Evolutionary conservation across 306 rosid genomes (phyloP).

Genomic region (Cicer judaicum): DNA sequence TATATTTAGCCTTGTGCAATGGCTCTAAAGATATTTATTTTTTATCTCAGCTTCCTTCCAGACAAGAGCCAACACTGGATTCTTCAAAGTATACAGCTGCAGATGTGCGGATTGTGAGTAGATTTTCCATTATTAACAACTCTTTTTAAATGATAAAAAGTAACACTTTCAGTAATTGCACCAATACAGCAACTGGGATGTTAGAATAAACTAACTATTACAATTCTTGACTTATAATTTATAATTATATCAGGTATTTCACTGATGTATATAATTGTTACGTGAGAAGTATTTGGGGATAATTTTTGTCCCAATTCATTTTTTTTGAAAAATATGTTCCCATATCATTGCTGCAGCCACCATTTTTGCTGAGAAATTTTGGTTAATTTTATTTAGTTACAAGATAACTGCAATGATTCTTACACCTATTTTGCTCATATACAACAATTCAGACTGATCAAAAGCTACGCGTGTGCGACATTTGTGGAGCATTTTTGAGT

Average conservation of each 20-base stretch:
- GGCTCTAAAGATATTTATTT: slow-evolving; percentile 34
- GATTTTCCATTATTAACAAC: slow-evolving; percentile 31
- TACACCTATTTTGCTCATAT: slow-evolving; percentile 38
- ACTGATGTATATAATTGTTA: neutral
- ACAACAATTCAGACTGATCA: slow-evolving; percentile 88
- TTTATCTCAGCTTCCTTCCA: slow-evolving; percentile 72
- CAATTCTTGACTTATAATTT: slow-evolving; percentile 1
- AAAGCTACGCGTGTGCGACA: slow-evolving; percentile 97
- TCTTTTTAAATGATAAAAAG: slow-evolving; percentile 3
- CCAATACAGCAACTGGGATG: neutral
- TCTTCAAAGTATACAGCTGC: slow-evolving; percentile 93
- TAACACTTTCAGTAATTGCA: slow-evolving; percentile 13
- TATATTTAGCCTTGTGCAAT: slow-evolving; percentile 4
- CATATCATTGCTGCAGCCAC: neutral
- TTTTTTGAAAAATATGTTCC: neutral
- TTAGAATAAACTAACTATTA: neutral
- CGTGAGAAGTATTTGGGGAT: neutral
- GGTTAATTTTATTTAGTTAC: slow-evolving; percentile 3
- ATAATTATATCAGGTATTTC: neutral
- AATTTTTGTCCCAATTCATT: neutral
- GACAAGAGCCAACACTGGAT: slow-evolving; percentile 90
- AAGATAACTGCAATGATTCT: slow-evolving; percentile 26
- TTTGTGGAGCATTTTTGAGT: slow-evolving; percentile 98
- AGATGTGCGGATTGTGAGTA: slow-evolving; percentile 97
- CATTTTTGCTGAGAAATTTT: neutral